Base-by-base conservation (phyloP, 805 yeast species). In the Zygotorulaspora florentina region DNA sequence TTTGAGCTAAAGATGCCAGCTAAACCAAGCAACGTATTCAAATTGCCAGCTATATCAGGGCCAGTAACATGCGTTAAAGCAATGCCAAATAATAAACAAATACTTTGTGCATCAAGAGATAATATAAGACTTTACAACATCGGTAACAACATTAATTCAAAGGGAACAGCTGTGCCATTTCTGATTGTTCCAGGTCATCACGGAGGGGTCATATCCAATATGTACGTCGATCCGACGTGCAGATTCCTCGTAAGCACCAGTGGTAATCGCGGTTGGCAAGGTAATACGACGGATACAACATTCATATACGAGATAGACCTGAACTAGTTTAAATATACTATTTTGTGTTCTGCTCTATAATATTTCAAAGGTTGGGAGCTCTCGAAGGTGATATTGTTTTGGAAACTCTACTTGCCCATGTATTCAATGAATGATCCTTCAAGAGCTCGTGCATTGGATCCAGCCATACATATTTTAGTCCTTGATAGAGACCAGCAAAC, bases 201-300 rank as follows among this genome's bases (percentile, higher is more conserved):
- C 59, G 98, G 99, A 40, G 96, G 97, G 23, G 79, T 80, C 2
- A 70, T 93, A 28, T 85, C 95, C 39, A 80, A 81, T 42, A 69
- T 93, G 51, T 73, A 79, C 44, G 83, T 90, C 17, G 98, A 91
- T 64, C 91, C 91, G 26, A 84, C 93, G 1, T 87, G 95, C 33
- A 69, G 93, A 50, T 93, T 86, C 63, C 74, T 93, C 83, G 76
- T 91, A 5, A 84, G 96, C 58, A 83, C 97, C 0, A 85, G 95
- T 62, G 99, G 99, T 8, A 87, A 86, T 51, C 76, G 97, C 58
- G 99, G 99, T 4, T 91, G 97, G 97, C 89, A 84, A 54, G 89
- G 95, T 2, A 69, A 73, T 30, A 76, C 84, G 18, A 83, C 93
- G 1, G 96, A 89, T 47, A 77, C 81, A n/a, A 85, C 85, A 8